Conservation (phyloP, 2,329 filamentous ascomycete genomes). For the Lecanicillium sp. region DNA sequence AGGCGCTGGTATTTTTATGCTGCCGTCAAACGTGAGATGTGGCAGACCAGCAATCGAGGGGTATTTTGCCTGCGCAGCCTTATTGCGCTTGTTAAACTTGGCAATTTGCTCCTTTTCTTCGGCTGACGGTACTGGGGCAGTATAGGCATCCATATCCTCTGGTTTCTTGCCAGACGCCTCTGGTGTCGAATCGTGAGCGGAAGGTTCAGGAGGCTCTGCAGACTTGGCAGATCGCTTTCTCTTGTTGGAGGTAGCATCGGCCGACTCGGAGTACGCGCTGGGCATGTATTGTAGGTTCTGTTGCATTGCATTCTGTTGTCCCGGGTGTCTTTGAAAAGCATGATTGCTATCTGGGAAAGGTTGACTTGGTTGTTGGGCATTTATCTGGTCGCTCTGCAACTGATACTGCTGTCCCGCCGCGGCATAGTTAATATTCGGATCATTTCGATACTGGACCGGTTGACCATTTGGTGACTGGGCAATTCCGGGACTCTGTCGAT, state of each 20-base stretch:
- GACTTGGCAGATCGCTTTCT: conserved; percentile 9
- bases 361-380: conserved; percentile 7
- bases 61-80: conserved; percentile 32
- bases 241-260: conserved; percentile 3
- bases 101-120: conserved; percentile 32
- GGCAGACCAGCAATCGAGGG: conserved; percentile 35
- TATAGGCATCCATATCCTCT: conserved; percentile 30
- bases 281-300: conserved; percentile 15
- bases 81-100: conserved; percentile 33
- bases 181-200: conserved; percentile 22
- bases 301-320: conserved; percentile 8
- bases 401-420: conserved; percentile 13
- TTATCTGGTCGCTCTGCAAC: conserved; percentile 3
- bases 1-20: conserved; percentile 36
- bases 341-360: neutral
- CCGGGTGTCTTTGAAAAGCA: conserved; percentile 1
- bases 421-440: neutral
- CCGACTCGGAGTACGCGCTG: conserved; percentile 5
- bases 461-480: conserved; percentile 23
- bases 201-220: conserved; percentile 17
- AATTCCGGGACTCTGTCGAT: conserved; percentile 18
- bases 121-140: conserved; percentile 25
- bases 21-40: conserved; percentile 31
- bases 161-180: conserved; percentile 26
- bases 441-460: conserved; percentile 17